Evolutionary conservation across 257 asterid species (phyloP), one percentile per base, ranked within the genome.

Genomic region (Galeopsis tetrahit): DNA sequence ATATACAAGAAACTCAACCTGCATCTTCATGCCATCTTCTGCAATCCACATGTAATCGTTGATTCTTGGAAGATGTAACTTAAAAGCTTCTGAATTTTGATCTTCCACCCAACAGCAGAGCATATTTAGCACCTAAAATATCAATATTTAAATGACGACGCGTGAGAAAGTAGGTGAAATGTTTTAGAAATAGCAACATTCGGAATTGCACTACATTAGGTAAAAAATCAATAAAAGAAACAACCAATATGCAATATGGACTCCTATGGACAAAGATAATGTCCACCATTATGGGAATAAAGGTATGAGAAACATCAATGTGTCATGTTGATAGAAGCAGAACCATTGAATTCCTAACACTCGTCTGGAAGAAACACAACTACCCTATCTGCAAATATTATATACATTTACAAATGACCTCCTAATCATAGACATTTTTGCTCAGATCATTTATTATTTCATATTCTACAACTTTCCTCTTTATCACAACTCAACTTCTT

Each of bases 1-100:
- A 8, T 43, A 14, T 2, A 68, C 28, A 55, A 4, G 65, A 44
- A 15, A 48, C 56, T 35, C 63, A 63, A 91, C 98, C 98, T 94
- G 96, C 97, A 91, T 94, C 76, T 94, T 94, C 98, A 94, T 88
- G 86, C 98, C 98, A 83, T 94, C 98, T 82, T 94, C 98, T 53
- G 98, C 98, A 82, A 94, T 61, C 98, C 98, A 94, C 48, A 94
- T 70, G 81, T 86, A 94, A 82, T 94, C 98, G 48, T 84, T 21
- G 66, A 94, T 66, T 81, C 98, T 88, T 34, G 98, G 97, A 67
- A 94, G 92, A 79, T 94, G 98, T 76, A 94, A 81, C 89, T 94
- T 94, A 89, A 94, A 94, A 77, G 98, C 96, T 80, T 94, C 97
- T 51, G 98, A 94, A 71, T 82, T 88, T 79, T 85, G 96, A 83